Base-by-base conservation (phyloP, 768 basidiomycete species). In the Epithele typhae region DNA sequence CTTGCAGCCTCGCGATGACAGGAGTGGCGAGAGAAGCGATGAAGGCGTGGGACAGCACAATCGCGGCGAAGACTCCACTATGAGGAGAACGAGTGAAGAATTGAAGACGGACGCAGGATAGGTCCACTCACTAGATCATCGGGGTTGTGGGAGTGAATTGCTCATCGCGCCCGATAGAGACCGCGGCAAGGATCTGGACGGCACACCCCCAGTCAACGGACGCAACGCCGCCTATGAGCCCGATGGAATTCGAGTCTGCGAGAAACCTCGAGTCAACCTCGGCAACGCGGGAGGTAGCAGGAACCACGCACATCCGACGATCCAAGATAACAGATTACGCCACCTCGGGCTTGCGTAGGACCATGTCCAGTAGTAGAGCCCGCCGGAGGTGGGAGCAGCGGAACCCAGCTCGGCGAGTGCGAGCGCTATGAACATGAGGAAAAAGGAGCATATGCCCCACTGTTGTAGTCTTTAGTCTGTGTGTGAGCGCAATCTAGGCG, bases 331-430 rank as follows among this genome's bases (percentile, higher is more conserved):
- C 17, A 70, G 52, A 36, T 64, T 59, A 37, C 64, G 57, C 52
- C 64, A 70, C 33, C 57, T 37, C 3, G 63, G 60, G 0, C 62
- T 59, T 1, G 58, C 53, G 44, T 60, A 67, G 14, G 51, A 52
- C 54, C 58, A 58, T 3, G 69, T 68, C 69, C 68, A 71, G 52
- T 60, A 69, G 49, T 69, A 70, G n/a, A 68, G 47, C 0, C 66
- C 67, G 4, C 65, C 65, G 9, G 68, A 64, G 0, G 68, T 69
- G 2, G 68, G 68, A 24, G 64, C 63, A 5, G 65, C 60, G 9
- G 64, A 66, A 1, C 59, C 65, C 1, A 68, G 60, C 46, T 69
- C 65, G 2, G 63, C 67, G 44, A 72, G 60, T 3, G 68, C 57
- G 5, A 68, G 39, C 0, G 64, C 64, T 22, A 71, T 56, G 46